These are phyloP conservation scores for Ceratonia siliqua DNA, from an alignment of 306 rosid genomes.

Conservation along the genomic window DNA sequence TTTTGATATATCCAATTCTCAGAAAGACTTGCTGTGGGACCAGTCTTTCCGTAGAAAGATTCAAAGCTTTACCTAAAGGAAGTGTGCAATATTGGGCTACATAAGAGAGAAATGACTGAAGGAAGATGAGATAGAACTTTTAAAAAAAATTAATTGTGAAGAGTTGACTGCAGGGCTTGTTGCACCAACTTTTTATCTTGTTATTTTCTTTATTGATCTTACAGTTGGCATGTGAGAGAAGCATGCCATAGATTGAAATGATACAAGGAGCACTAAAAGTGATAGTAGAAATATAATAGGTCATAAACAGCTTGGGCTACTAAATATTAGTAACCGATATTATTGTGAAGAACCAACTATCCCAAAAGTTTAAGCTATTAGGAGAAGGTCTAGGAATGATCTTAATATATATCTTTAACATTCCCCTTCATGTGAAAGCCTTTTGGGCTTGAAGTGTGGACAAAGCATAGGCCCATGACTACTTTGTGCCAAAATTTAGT, in stretches of 20 bases:
- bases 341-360: not conserved
- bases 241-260: not conserved
- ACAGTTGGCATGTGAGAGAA: not conserved
- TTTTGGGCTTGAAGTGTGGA: not conserved
- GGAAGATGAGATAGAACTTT: not conserved
- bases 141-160: not conserved
- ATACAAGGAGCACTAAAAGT: not conserved
- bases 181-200: too few species aligned
- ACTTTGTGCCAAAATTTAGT: not conserved
- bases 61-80: not conserved
- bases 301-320: not conserved
- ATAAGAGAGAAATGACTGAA: constrained; percentile 7
- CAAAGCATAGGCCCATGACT: not conserved
- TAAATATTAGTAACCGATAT: not conserved
- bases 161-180: not conserved
- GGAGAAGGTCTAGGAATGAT: not conserved
- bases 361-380: not conserved
- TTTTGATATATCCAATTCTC: not conserved
- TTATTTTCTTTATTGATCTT: not conserved
- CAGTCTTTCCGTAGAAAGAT: not conserved
- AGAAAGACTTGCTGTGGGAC: not conserved
- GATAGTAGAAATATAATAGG: too few species aligned
- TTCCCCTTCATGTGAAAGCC: not conserved
- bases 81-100: not conserved
- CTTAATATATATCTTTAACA: not conserved